phyloP scores from a whole-genome alignment of 2,329 filamentous ascomycete genomes.

The Diaporthe citriasiana region DNA sequence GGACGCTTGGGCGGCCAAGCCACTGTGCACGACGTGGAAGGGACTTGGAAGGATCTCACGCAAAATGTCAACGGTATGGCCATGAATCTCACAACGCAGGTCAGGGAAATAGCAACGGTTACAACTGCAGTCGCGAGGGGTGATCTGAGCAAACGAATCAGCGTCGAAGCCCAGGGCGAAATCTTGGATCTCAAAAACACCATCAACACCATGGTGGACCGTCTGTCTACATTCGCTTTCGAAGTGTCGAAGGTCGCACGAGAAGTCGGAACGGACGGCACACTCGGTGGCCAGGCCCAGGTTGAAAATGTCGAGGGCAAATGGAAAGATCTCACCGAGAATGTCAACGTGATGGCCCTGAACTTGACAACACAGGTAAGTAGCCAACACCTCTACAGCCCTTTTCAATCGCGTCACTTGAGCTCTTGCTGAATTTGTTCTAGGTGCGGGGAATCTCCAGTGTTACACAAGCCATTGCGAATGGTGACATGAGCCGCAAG shows the following conservation, averaged over 20 bases:
- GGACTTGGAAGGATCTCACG: slow-evolving; percentile 96
- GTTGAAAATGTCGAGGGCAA: slow-evolving; percentile 97
- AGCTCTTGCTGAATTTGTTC: slow-evolving; percentile 13
- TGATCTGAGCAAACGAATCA: slow-evolving; percentile 96
- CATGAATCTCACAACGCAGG: slow-evolving; percentile 97
- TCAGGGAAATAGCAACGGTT: slow-evolving; percentile 96
- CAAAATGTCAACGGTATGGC: slow-evolving; percentile 99
- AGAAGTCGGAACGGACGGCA: slow-evolving; percentile 96
- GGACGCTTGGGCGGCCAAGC: slow-evolving; percentile 94
- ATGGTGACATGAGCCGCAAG: slow-evolving; percentile 95
- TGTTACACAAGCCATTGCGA: slow-evolving; percentile 94
- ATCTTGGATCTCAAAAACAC: slow-evolving; percentile 96
- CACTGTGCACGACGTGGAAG: slow-evolving; percentile 94
- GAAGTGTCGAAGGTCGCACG: slow-evolving; percentile 96
- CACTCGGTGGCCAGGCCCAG: slow-evolving; percentile 91
- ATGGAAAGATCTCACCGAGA: slow-evolving; percentile 96
- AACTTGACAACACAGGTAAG: slow-evolving; percentile 76
- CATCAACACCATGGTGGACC: slow-evolving; percentile 99
- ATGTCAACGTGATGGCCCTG: slow-evolving; percentile 83
- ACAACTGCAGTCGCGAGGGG: slow-evolving; percentile 95
- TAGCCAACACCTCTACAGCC: neutral
- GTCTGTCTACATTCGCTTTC: slow-evolving; percentile 94
- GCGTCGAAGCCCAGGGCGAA: slow-evolving; percentile 92
- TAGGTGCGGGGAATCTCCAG: slow-evolving; percentile 92
- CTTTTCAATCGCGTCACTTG: neutral